Evolutionary conservation across 2,329 filamentous ascomycete species (phyloP).

Genomic region (Lachnellula cervina): DNA sequence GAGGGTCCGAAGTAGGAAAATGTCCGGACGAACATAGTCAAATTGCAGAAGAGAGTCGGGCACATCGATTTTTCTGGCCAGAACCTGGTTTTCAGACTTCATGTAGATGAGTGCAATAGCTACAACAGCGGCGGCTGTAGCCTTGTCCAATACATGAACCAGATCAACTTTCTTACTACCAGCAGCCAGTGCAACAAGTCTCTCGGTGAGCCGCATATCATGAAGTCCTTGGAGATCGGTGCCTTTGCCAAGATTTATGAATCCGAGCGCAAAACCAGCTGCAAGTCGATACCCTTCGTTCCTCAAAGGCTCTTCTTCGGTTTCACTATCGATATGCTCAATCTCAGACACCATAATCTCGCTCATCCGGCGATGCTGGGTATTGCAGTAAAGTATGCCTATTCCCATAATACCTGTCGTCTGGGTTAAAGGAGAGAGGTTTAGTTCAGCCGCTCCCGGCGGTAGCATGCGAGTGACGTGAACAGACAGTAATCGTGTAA

Average conservation of each 20-base stretch:
- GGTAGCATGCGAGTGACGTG: constrained; percentile 95
- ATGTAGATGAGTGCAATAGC: constrained; percentile 91
- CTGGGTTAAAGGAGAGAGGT: constrained; percentile 86
- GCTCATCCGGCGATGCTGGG: constrained; percentile 96
- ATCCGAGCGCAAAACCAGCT: constrained; percentile 85
- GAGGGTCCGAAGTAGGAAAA: constrained; percentile 83
- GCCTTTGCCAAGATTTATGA: constrained; percentile 92
- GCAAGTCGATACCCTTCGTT: constrained; percentile 96
- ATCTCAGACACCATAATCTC: constrained; percentile 99
- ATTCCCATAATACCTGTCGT: constrained; percentile 98
- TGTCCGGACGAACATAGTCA: constrained; percentile 90
- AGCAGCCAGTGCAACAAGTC: constrained; percentile 78
- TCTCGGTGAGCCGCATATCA: constrained; percentile 89
- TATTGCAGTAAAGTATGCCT: constrained; percentile 87
- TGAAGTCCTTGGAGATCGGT: constrained; percentile 82
- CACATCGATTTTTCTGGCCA: constrained; percentile 89
- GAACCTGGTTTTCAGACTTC: constrained; percentile 84
- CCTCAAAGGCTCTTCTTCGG: constrained; percentile 79
- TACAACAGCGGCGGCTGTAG: constrained; percentile 87
- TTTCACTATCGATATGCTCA: constrained; percentile 72
- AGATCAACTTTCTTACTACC: constrained; percentile 86
- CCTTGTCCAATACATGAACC: constrained; percentile 88
- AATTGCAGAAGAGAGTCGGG: constrained; percentile 88
- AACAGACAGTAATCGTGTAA: constrained; percentile 88
- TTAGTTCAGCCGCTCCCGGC: constrained; percentile 86